Evolutionary conservation across 805 yeast species (phyloP), one percentile per base, ranked within the genome.

Genomic region (Zygosaccharomyces siamensis): DNA sequence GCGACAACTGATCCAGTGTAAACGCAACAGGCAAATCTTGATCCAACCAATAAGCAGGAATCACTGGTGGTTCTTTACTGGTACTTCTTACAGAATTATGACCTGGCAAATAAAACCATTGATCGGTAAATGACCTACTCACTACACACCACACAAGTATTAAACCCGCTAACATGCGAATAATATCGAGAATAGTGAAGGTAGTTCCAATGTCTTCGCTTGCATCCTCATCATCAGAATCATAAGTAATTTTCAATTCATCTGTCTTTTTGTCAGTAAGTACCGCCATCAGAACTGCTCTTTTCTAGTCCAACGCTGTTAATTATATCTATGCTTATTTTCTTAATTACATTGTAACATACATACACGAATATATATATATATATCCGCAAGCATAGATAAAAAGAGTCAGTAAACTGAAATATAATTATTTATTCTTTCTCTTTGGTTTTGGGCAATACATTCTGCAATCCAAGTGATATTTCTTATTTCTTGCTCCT

Each of bases 381-480:
- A 33, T 30, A 41, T 30, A 41, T 41, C 37, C 37, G 37, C 16
- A 33, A 21, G 16, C 20, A 33, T 33, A 8, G 21, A 33, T 6
- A 33, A 20, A 33, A 35, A 16, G 10, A 11, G 28, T 61, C 72
- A 89, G 59, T 83, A 89, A 36, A 92, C 97, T 39, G 95, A 75
- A 52, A 95, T 89, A 67, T 89, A 95, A 68, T 87, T 88, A 60
- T 85, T 83, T 57, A 93, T 88, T 68, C 97, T 81, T 65, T 88
- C 95, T 73, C 89, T 88, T 76, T 93, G 99, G 67, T 89, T 90
- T 70, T 95, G 99, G 28, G 98, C 97, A 72, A 93, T 93, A 75
- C 99, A 93, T 73, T 93, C 99, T 43, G 98, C 96, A 49, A 93
- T 92, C 99, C 99, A 93, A n/a, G 98, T 89, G 57, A 93, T 85